These are phyloP conservation scores for Taxawa tesnikishii DNA, from an alignment of 2,329 filamentous ascomycete species.

Conservation along the genomic window DNA sequence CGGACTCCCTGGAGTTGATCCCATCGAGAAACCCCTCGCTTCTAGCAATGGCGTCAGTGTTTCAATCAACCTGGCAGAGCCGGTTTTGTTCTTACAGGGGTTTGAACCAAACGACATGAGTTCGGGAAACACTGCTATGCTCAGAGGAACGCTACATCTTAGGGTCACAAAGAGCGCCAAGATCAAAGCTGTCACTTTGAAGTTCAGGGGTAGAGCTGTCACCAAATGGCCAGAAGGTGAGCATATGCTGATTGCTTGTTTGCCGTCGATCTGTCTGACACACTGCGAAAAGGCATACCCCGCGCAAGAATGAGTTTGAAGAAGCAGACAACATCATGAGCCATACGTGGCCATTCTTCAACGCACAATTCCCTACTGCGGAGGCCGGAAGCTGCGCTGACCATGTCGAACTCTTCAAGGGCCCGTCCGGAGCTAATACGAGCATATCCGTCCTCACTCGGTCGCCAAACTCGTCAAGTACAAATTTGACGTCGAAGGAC, in stretches of 20 bases:
- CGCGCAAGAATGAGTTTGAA: conserved; percentile 72
- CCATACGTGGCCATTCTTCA: conserved; percentile 87
- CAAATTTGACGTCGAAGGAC: conserved; percentile 35
- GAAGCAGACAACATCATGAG: conserved; percentile 80
- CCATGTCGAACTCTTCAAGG: conserved; percentile 44
- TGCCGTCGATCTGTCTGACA: conserved; percentile 2
- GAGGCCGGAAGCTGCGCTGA: conserved; percentile 52
- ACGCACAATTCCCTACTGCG: conserved; percentile 52
- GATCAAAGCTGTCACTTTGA: conserved; percentile 80
- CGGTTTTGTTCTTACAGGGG: conserved; percentile 66
- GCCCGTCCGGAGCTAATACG: conserved; percentile 19
- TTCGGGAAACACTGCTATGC: conserved; percentile 61
- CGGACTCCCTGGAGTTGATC: conserved; percentile 18
- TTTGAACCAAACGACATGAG: conserved; percentile 59
- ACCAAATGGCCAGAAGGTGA: conserved; percentile 91
- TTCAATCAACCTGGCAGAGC: conserved; percentile 64
- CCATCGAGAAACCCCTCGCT: conserved; percentile 57
- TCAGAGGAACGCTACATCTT: conserved; percentile 72
- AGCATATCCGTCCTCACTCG: conserved; percentile 23
- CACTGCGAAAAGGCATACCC: conserved; percentile 52
- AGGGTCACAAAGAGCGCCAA: conserved; percentile 82
- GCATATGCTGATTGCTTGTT: not conserved
- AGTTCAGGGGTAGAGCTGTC: conserved; percentile 70
- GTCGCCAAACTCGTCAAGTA: conserved; percentile 31
- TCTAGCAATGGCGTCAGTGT: conserved; percentile 64